Conservation (phyloP, 1,284 basidiomycete species). For the Cutaneotrichosporon mucoides region DNA sequence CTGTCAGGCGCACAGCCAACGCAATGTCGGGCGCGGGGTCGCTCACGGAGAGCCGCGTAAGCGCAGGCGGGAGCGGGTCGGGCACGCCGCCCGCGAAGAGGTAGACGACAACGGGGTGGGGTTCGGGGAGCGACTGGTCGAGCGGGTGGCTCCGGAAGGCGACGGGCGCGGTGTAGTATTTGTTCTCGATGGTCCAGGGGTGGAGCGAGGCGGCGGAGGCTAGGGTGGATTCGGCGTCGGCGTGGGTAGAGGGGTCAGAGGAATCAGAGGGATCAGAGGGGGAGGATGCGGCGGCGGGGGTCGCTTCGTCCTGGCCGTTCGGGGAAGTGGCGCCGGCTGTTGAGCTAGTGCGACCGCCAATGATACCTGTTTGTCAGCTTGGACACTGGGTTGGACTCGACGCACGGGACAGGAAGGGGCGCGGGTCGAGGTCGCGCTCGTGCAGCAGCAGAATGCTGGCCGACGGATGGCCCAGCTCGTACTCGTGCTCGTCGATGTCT, state of each 20-base stretch:
- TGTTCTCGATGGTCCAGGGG: slow-evolving; percentile 75
- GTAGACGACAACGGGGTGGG: slow-evolving; percentile 25
- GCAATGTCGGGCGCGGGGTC: slow-evolving; percentile 38
- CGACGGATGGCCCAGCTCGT: background rate
- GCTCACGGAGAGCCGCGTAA: slow-evolving; percentile 27
- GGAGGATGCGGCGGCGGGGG: too few relatives aligned
- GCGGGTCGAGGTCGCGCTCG: slow-evolving; percentile 17
- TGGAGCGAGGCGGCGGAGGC: too few relatives aligned
- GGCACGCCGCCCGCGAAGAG: slow-evolving; percentile 23
- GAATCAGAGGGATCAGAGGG: too few relatives aligned
- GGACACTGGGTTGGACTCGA: background rate
- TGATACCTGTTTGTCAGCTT: slow-evolving; percentile 14
- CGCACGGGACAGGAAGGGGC: slow-evolving; percentile 26
- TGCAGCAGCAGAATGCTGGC: slow-evolving; percentile 29
- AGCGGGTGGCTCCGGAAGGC: slow-evolving; percentile 56
- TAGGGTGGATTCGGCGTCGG: too few relatives aligned
- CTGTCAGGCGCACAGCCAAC: slow-evolving; percentile 26
- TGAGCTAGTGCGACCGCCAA: too few relatives aligned
- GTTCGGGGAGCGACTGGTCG: slow-evolving; percentile 40
- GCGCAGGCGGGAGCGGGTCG: slow-evolving; percentile 22
- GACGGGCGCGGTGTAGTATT: slow-evolving; percentile 76
- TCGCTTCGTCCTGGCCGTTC: too few relatives aligned
- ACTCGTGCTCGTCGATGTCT: background rate
- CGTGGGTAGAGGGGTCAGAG: too few relatives aligned
- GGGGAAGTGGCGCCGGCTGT: too few relatives aligned